Percentiles rank a stretch among this genome's conserved stretches.
These are phyloP conservation scores for Camelina sativa DNA, from an alignment of 345 rosid species.

Conservation along the genomic window DNA sequence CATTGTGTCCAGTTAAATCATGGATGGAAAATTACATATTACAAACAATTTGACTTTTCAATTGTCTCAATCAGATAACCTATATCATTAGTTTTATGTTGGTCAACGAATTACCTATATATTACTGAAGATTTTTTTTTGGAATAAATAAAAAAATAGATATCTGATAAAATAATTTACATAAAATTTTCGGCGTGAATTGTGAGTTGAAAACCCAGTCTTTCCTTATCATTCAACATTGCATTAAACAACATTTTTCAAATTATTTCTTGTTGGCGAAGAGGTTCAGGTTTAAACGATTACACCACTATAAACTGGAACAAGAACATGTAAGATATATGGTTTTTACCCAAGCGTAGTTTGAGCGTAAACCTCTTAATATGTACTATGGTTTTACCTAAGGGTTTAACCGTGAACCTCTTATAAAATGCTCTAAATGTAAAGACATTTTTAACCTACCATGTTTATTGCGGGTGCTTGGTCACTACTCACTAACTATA, in stretches of 20 bases:
- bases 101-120: too few species aligned
- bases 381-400: too few species aligned
- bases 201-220: background rate
- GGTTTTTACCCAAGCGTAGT: too few species aligned
- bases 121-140: background rate
- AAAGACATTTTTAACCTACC: too few species aligned
- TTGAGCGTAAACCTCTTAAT: too few species aligned
- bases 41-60: slow-evolving; percentile 21
- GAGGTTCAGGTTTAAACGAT: too few species aligned
- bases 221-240: background rate
- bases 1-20: slow-evolving; percentile 5
- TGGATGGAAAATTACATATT: slow-evolving; percentile 11
- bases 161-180: background rate
- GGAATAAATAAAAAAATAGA: background rate
- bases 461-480: too few species aligned
- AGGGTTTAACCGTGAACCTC: too few species aligned
- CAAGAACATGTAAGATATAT: too few species aligned
- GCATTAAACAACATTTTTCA: background rate
- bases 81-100: background rate
- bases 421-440: too few species aligned
- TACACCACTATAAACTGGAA: too few species aligned
- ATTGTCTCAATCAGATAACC: slow-evolving; percentile 4
- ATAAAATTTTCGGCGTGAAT: background rate
- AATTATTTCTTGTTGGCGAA: background rate
- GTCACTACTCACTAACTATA: too few species aligned